Base-by-base conservation (phyloP, 2,329 filamentous ascomycete species). In the Dactylellina haptotyla region DNA sequence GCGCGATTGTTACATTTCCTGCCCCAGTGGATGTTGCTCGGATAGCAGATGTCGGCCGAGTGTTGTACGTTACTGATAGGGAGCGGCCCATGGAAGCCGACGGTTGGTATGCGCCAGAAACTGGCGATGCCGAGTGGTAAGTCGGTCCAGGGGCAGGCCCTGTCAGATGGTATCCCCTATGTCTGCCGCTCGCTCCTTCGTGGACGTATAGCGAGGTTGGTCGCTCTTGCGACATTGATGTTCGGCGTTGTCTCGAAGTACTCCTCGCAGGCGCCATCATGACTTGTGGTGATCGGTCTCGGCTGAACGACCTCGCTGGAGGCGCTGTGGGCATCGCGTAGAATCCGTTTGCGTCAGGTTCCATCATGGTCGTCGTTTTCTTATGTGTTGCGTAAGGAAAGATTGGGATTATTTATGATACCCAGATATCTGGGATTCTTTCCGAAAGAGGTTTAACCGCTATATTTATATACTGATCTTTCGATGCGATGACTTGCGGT, bases 331-430 rank as follows among this genome's bases (percentile, higher is more conserved):
- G 69, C 61, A 73, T 73, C 50, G 61, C 20, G 41, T 73, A 73
- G 45, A 73, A 73, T 8, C 61, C 69, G 48, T 73, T 73, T 73
- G 69, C 61, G 69, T 73, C 69, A 54, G 54, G 61, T 54, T 73
- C 69, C 69, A 73, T 73, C n/a, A 12, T 57, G 45, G 18, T 46
- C 26, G 10, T 28, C 39, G 41, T 34, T 32, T 46, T 72, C 41
- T 18, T 66, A 39, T 25, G 43, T 58, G 59, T 65, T 56, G 59
- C 59, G 20, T 25, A 43, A 48, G 23, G 34, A 46, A n/a, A 48
- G 37, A 23, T 41, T n/a, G 14, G 10, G 16, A 16, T 16, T 51
- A 37, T 20, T 12, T 16, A n/a, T n/a, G 16, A 39, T 66, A 56
- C 57, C 34, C 23, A 56, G 37, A 41, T 30, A 20, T 32, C 12